These are phyloP conservation scores for Saccharomyces hybrid DNA, from an alignment of 1,139 yeast species.

Conservation along the genomic window DNA sequence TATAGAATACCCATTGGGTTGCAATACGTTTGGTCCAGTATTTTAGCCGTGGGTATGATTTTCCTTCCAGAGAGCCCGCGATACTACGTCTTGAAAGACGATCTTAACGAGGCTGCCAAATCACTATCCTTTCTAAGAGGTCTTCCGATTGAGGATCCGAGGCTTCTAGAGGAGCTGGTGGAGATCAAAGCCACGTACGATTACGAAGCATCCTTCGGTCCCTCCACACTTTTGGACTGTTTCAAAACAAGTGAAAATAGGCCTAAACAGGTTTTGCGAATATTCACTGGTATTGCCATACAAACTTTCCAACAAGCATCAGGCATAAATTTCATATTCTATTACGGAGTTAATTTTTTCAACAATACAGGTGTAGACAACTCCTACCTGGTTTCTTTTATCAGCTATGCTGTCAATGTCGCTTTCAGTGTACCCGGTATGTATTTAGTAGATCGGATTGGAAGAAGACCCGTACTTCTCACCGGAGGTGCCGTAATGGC, in stretches of 20 bases:
- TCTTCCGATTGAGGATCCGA: no score
- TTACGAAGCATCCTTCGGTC: no score
- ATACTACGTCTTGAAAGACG: no score
- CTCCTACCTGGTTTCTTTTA: constrained; percentile 57
- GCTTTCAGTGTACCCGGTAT: constrained; percentile 66
- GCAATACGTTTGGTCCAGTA: no score
- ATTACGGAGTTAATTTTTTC: constrained; percentile 71
- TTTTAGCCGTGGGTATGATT: no score
- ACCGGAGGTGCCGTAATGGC: constrained; percentile 56
- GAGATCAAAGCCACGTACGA: no score
- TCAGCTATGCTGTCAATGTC: constrained; percentile 68
- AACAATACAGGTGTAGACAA: constrained; percentile 51
- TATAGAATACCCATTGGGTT: no score
- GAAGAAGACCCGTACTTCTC: constrained; percentile 39
- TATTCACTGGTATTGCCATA: constrained; percentile 59
- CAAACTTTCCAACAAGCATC: constrained; percentile 72
- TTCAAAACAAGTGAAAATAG: constrained; percentile 60
- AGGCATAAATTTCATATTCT: constrained; percentile 72
- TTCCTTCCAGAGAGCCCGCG: no score
- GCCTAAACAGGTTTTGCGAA: constrained; percentile 53
- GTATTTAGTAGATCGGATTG: constrained; percentile 56
- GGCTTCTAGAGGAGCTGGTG: no score
- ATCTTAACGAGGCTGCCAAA: no score
- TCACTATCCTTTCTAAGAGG: no score
- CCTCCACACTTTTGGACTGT: constrained; percentile 42